Percentiles rank a stretch among this genome's conserved stretches.
These are phyloP conservation scores for Oryza brachyantha DNA, from an alignment of 176 grass and related monocot species.

Conservation along the genomic window DNA sequence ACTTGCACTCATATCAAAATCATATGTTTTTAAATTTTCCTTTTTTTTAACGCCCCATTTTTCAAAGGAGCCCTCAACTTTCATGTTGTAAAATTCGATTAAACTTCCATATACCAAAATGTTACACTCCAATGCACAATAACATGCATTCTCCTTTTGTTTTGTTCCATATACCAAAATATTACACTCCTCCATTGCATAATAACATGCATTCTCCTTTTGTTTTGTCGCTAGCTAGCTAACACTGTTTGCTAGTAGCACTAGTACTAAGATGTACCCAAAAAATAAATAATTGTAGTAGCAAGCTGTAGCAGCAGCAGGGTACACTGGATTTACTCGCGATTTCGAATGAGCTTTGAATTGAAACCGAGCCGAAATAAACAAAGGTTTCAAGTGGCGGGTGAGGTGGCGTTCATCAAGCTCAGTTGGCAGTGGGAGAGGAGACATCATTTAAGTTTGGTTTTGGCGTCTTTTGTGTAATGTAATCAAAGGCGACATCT, in stretches of 20 bases:
- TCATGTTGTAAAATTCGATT: too few species aligned
- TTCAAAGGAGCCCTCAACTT: too few species aligned
- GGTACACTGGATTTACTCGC: neutral
- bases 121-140: too few species aligned
- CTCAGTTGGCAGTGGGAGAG: neutral
- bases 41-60: too few species aligned
- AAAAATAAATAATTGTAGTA: neutral
- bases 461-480: slow-evolving; percentile 33
- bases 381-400: neutral
- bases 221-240: too few species aligned
- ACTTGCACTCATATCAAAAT: too few species aligned
- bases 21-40: too few species aligned
- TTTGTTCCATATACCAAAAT: too few species aligned
- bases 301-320: neutral
- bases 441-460: slow-evolving; percentile 31
- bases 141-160: too few species aligned
- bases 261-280: neutral
- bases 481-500: neutral
- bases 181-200: neutral
- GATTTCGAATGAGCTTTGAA: neutral
- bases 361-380: too few species aligned
- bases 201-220: neutral
- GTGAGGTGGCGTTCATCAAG: neutral
- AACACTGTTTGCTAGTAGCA: neutral
- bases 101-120: too few species aligned